Evolutionary conservation across 306 rosid species (phyloP).

Genomic region (Geum urbanum): DNA sequence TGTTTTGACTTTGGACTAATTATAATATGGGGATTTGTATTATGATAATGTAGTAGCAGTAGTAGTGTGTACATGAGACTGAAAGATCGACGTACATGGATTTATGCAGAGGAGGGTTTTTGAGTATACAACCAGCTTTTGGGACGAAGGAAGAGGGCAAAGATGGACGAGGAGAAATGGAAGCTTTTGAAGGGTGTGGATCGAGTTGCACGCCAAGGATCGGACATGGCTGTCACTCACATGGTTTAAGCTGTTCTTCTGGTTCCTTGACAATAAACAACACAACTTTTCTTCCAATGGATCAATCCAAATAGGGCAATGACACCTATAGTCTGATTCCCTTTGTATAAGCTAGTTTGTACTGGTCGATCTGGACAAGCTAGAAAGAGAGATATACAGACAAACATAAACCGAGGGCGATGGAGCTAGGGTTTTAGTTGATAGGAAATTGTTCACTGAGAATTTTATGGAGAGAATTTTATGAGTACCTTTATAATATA

Average conservation of each 20-base stretch:
- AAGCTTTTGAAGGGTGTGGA: neutral
- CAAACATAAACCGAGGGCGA: neutral
- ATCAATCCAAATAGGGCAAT: slow-evolving; percentile 36
- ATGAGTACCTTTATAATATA: no score
- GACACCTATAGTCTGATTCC: slow-evolving; percentile 35
- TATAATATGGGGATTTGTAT: neutral
- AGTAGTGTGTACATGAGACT: no score
- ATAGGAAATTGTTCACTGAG: no score
- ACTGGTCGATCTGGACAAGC: slow-evolving; percentile 24
- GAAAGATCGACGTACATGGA: no score
- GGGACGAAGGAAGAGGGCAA: neutral
- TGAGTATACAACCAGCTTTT: neutral
- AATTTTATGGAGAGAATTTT: no score
- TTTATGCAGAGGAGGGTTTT: neutral
- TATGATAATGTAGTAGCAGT: neutral
- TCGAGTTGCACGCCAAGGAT: slow-evolving; percentile 22
- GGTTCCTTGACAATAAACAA: slow-evolving; percentile 13
- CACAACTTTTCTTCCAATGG: slow-evolving; percentile 12
- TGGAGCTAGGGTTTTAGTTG: neutral
- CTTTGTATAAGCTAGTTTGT: slow-evolving; percentile 11
- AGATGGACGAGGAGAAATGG: neutral
- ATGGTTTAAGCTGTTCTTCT: slow-evolving; percentile 29
- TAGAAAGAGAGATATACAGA: neutral
- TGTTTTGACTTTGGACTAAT: neutral
- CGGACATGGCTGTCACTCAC: slow-evolving; percentile 49